Conservation (phyloP, 805 yeast species). For the Candida chilensis region DNA sequence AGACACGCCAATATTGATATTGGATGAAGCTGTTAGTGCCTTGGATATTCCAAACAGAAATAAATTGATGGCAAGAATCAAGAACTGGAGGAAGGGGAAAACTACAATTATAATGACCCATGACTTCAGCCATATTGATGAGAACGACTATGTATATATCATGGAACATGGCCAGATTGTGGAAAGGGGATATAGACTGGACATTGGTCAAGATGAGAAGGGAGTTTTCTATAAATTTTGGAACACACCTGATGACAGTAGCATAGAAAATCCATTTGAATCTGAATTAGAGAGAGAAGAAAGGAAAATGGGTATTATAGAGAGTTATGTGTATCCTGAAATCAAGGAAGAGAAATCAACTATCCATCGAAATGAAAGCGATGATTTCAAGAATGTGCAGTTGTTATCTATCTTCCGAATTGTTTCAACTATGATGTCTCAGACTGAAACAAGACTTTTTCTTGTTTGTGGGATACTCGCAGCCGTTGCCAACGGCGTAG, state of each 20-base stretch:
- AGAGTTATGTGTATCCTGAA: too few species aligned
- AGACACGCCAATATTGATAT: conserved; percentile 64
- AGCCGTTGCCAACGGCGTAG: conserved; percentile 49
- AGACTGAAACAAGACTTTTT: conserved; percentile 11
- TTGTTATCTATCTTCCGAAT: too few species aligned
- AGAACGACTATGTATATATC: conserved; percentile 48
- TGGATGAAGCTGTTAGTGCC: conserved; percentile 86
- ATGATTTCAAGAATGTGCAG: too few species aligned
- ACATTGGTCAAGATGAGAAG: conserved; percentile 6
- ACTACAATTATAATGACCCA: conserved; percentile 84
- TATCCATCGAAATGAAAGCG: too few species aligned
- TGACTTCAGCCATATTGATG: conserved; percentile 47
- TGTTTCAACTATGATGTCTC: conserved; percentile 16
- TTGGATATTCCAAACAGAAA: conserved; percentile 48
- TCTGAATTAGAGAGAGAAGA: too few species aligned
- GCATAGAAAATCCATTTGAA: too few species aligned
- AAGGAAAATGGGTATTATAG: too few species aligned
- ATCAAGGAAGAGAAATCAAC: too few species aligned
- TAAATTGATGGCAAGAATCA: conserved; percentile 38
- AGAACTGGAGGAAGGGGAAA: conserved; percentile 50
- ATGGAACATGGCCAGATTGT: conserved; percentile 51
- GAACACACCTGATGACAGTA: too few species aligned
- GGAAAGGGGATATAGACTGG: conserved; percentile 28
- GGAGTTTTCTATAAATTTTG: conserved; percentile 9
- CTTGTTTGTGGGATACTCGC: conserved; percentile 41